Base-by-base conservation (phyloP, 345 rosid genomes). In the Eucalyptus shirleyi region DNA sequence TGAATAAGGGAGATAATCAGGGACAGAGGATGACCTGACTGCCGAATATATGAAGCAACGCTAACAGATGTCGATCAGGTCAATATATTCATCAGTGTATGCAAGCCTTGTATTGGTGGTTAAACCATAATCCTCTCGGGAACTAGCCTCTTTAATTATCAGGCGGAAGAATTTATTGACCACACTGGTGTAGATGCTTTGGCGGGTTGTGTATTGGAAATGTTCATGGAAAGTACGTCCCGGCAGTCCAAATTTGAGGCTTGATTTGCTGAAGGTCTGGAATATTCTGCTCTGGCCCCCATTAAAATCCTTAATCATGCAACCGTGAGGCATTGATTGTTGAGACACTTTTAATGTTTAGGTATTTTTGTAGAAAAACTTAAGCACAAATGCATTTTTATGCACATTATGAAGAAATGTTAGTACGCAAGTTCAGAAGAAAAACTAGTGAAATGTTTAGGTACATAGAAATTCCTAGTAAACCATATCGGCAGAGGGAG, bases 1-100 rank as follows among this genome's bases (percentile, higher is more conserved):
- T 87, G 99, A 96, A 94, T 93, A 96, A 88, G 99, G 99, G 87
- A 93, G 99, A 88, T 91, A 95, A 90, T 95, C 99, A 13, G 99
- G 99, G 91, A 96, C 99, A 86, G 99, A 97, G 92, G 99, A 96
- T 92, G 98, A 95, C 91, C 94, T 95, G 95, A 96, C 99, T 51
- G 96, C 96, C 80, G 96, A 97, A 93, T 97, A 98, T 98, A 95
- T 90, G 98, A 96, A 89, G 99, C 99, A 91, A 94, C 91, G 93
- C 94, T 98, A 55, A 98, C 97, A 81, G 97, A 96, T 89, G 89
- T 93, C 89, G 89, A 94, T 90, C 96, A 96, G 99, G 98, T 96
- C 87, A 85, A 47, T 72, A 51, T 32, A 40, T 86, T 50, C 23
- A 49, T 86, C 13, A 47, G 53, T 77, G 86, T 53, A 8, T 72